Percentiles rank a stretch among this genome's conserved stretches.
phyloP scores from a whole-genome alignment of 768 basidiomycete species.

The Tricholoma matsutake region DNA sequence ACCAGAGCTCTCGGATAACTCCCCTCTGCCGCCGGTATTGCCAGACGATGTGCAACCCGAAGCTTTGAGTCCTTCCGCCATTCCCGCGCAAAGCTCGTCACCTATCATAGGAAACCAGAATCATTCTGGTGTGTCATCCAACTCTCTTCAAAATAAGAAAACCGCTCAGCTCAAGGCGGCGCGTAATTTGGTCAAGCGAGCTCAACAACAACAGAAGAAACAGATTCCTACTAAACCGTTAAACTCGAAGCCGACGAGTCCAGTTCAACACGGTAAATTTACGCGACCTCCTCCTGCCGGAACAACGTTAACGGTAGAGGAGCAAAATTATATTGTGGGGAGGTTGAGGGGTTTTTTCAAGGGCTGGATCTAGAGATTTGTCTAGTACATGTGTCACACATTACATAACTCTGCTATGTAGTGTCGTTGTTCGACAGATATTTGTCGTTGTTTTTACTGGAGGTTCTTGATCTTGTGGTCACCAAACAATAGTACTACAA shows the following conservation, averaged over 20 bases:
- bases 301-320: background rate
- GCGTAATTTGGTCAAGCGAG: background rate
- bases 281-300: background rate
- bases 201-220: background rate
- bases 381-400: no score
- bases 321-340: background rate
- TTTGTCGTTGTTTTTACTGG: slow-evolving; percentile 32
- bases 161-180: slow-evolving; percentile 4
- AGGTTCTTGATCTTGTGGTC: slow-evolving; percentile 21
- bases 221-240: background rate
- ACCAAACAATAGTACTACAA: slow-evolving; percentile 20
- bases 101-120: background rate
- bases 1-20: background rate
- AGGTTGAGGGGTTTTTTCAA: background rate
- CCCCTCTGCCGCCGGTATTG: background rate
- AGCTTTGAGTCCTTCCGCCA: background rate
- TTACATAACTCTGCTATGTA: background rate
- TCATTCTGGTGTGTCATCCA: background rate
- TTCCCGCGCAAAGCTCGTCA: background rate
- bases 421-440: background rate
- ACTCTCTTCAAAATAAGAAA: background rate
- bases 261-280: background rate
- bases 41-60: background rate
- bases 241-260: background rate
- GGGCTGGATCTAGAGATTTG: background rate